Evolutionary conservation across 2,329 filamentous ascomycete genomes (phyloP).

Genomic region (Aureobasidium lini): DNA sequence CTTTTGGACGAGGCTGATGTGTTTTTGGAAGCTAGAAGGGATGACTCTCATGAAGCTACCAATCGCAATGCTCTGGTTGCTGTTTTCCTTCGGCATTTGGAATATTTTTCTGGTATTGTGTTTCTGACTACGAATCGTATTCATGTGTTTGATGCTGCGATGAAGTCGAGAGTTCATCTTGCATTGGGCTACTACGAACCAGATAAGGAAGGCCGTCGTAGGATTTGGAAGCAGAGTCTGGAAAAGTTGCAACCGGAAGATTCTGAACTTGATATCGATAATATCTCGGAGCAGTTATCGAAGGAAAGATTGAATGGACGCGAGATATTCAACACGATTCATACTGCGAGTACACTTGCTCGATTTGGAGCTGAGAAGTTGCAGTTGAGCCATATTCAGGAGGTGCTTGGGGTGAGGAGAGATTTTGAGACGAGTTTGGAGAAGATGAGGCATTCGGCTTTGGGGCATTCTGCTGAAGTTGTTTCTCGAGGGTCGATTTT

Average conservation of each 20-base stretch:
- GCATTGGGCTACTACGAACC: background rate
- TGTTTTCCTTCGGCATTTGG: constrained; percentile 32
- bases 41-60: background rate
- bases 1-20: constrained; percentile 35
- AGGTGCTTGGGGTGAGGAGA: constrained; percentile 10
- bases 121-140: constrained; percentile 33
- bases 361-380: background rate
- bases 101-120: constrained; percentile 33
- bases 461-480: background rate
- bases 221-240: background rate
- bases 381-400: constrained; percentile 3
- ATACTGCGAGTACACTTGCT: background rate
- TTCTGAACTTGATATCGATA: background rate
- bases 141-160: background rate
- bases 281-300: background rate
- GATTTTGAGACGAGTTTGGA: background rate
- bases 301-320: constrained; percentile 2
- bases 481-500: too few relatives aligned
- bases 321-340: background rate
- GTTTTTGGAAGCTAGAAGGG: constrained; percentile 21
- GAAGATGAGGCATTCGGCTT: background rate
- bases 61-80: constrained; percentile 22
- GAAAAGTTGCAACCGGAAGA: background rate
- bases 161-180: constrained; percentile 1
- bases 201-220: background rate